Evolutionary conservation across 1,139 yeast species (phyloP).

Genomic region (Oligophagozyma castellii): DNA sequence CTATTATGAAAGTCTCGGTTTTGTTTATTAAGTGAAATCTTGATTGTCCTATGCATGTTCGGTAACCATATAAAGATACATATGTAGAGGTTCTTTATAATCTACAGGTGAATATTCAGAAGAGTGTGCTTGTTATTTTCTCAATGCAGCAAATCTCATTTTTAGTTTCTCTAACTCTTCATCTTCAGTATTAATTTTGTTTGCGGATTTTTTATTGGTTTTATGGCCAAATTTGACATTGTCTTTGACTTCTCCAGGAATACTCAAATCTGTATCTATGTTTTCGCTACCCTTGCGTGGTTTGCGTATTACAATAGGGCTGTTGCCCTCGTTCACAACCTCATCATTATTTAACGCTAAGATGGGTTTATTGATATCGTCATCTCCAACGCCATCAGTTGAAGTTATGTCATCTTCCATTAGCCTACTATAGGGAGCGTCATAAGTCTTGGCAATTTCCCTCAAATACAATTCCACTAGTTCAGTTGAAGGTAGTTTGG

Average conservation of each 20-base stretch:
- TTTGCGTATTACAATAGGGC: slow-evolving; percentile 34
- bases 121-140: too few relatives aligned
- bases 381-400: slow-evolving; percentile 17
- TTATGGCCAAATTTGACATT: slow-evolving; percentile 16
- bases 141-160: slow-evolving; percentile 39
- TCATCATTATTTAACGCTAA: slow-evolving; percentile 23
- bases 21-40: too few relatives aligned
- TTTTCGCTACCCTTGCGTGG: slow-evolving; percentile 36
- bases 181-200: slow-evolving; percentile 19
- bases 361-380: slow-evolving; percentile 20
- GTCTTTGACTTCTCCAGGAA: slow-evolving; percentile 29
- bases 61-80: too few relatives aligned
- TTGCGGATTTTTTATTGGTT: slow-evolving; percentile 5
- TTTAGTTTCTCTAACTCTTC: slow-evolving; percentile 38
- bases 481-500: slow-evolving; percentile 53
- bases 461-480: slow-evolving; percentile 57
- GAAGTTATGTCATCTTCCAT: slow-evolving; percentile 14
- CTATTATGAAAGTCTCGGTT: not conserved
- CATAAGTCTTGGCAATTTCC: slow-evolving; percentile 74
- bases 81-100: too few relatives aligned
- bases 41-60: too few relatives aligned
- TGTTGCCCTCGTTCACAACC: slow-evolving; percentile 19
- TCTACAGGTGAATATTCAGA: too few relatives aligned
- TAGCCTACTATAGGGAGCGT: slow-evolving; percentile 56
- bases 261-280: slow-evolving; percentile 29